Conservation (phyloP, 2,329 filamentous ascomycete species). For the Chalaropsis thielavioides region DNA sequence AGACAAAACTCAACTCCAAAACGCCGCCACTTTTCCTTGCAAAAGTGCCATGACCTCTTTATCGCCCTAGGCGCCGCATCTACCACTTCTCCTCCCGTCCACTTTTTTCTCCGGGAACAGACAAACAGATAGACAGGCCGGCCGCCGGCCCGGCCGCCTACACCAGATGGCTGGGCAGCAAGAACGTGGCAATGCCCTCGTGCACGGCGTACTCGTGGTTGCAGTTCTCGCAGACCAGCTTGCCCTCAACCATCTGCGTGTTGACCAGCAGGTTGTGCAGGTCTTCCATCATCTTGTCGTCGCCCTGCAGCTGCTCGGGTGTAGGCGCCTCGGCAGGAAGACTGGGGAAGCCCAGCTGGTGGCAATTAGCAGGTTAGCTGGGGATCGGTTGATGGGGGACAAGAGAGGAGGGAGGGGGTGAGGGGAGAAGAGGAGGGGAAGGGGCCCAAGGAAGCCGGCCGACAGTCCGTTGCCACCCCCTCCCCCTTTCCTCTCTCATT, state of each 20-base stretch:
- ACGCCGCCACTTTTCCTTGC: neutral
- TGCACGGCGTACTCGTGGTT: constrained; percentile 89
- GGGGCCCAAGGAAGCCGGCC: too few species aligned
- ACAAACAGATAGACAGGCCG: neutral
- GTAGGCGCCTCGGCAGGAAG: constrained; percentile 52
- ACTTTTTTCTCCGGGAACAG: neutral
- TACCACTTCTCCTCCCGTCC: neutral
- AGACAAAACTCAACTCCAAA: neutral
- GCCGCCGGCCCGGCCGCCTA: constrained; percentile 23
- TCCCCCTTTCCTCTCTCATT: neutral
- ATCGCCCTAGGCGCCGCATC: neutral
- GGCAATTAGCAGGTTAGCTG: neutral
- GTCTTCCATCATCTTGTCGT: constrained; percentile 59
- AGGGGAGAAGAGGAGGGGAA: constrained; percentile 5
- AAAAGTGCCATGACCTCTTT: neutral
- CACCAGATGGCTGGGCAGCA: constrained; percentile 84
- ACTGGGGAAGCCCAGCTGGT: constrained; percentile 61
- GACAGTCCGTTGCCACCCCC: too few species aligned
- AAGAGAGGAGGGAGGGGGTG: neutral
- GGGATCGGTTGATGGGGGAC: neutral
- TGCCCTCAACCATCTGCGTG: constrained; percentile 79
- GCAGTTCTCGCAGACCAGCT: constrained; percentile 79
- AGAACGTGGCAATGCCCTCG: constrained; percentile 92
- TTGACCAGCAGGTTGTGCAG: constrained; percentile 72
- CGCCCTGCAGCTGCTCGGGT: constrained; percentile 43